phyloP scores from a whole-genome alignment of 2,329 filamentous ascomycete genomes.

The Colletotrichum liaoningense region DNA sequence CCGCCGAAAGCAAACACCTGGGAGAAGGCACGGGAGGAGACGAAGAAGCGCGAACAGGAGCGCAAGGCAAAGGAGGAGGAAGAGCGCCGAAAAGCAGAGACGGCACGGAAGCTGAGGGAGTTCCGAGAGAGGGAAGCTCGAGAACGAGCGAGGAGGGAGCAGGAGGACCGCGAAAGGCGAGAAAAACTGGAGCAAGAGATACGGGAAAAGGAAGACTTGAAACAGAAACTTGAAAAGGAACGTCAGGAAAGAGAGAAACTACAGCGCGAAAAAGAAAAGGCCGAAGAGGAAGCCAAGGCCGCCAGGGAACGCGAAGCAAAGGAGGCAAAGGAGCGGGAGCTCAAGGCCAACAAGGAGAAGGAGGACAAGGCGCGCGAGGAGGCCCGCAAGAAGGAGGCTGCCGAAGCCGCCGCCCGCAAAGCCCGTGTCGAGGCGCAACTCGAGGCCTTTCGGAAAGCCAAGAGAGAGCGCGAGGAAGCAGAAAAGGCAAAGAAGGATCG shows the following conservation, averaged over 20 bases:
- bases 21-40: constrained; percentile 67
- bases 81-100: constrained; percentile 68
- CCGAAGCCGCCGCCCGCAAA: constrained; percentile 45
- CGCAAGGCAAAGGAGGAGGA: constrained; percentile 71
- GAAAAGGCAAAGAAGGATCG: constrained; percentile 55
- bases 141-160: constrained; percentile 54
- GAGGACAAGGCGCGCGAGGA: constrained; percentile 46
- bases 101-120: constrained; percentile 63
- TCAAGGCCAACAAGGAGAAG: constrained; percentile 54
- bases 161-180: constrained; percentile 49
- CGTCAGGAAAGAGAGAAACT: constrained; percentile 52
- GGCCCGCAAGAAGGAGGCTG: constrained; percentile 43
- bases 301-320: constrained; percentile 41
- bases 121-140: constrained; percentile 66
- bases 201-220: constrained; percentile 44
- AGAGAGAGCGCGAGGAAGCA: constrained; percentile 58
- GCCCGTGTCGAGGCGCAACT: constrained; percentile 39
- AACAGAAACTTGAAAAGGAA: constrained; percentile 44
- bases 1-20: constrained; percentile 37
- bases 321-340: constrained; percentile 45
- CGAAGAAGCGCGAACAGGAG: constrained; percentile 71
- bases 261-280: constrained; percentile 56
- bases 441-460: constrained; percentile 38
- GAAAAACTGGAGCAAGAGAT: constrained; percentile 50
- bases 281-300: constrained; percentile 53